These are phyloP conservation scores for Neocucurbitaria cava DNA, from an alignment of 2,329 filamentous ascomycete genomes.

Conservation along the genomic window DNA sequence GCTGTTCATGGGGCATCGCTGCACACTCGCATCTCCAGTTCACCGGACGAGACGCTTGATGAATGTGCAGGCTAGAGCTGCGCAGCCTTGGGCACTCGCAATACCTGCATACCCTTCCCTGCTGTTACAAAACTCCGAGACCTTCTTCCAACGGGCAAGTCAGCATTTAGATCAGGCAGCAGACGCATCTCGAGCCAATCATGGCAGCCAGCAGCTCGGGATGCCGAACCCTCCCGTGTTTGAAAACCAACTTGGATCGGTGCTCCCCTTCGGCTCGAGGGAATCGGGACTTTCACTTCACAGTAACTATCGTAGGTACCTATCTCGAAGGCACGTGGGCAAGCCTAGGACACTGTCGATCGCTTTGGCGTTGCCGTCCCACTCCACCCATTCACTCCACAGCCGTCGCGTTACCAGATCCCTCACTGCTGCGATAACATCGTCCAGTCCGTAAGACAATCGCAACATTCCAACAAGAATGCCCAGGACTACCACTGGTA, in stretches of 20 bases:
- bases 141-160: not conserved
- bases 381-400: constrained; percentile 9
- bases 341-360: not conserved
- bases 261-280: constrained; percentile 1
- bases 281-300: not conserved
- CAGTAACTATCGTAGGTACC: not conserved
- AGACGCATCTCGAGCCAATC: constrained; percentile 23
- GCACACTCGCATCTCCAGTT: not conserved
- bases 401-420: not conserved
- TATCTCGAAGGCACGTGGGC: not conserved
- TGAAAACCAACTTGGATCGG: constrained; percentile 17
- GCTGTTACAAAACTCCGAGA: not conserved
- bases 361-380: not conserved
- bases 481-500: not conserved
- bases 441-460: not conserved
- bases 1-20: constrained; percentile 16
- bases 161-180: constrained; percentile 22
- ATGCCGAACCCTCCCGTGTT: constrained; percentile 20
- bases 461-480: not conserved
- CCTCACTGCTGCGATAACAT: not conserved
- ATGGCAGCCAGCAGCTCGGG: constrained; percentile 13
- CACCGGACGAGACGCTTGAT: not conserved
- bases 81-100: not conserved
- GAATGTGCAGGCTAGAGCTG: not conserved
- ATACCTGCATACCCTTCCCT: not conserved